Percentiles rank a stretch among this genome's conserved stretches.
These are phyloP conservation scores for Hemileccinum impolitum DNA, from an alignment of 768 basidiomycete genomes.

Conservation along the genomic window DNA sequence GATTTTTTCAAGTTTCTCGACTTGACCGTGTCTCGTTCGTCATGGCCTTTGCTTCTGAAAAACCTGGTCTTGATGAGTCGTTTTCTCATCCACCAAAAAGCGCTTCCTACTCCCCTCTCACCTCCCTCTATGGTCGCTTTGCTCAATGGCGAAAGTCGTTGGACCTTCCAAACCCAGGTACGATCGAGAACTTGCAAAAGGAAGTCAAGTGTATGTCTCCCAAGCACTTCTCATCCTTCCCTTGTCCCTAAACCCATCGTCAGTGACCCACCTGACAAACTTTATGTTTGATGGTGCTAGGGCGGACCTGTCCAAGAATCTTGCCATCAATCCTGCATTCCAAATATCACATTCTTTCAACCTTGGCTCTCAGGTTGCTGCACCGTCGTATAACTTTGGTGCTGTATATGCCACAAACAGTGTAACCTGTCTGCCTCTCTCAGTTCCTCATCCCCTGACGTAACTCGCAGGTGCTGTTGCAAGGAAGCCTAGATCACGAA, in stretches of 20 bases:
- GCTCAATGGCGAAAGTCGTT: constrained; percentile 78
- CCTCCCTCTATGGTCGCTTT: constrained; percentile 67
- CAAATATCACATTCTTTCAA: constrained; percentile 97
- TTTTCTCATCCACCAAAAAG: constrained; percentile 35
- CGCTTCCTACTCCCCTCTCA: constrained; percentile 52
- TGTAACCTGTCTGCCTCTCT: constrained; percentile 39
- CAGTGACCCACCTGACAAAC: constrained; percentile 90
- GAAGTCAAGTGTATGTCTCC: constrained; percentile 77
- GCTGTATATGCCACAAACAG: constrained; percentile 85
- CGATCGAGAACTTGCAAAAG: constrained; percentile 88
- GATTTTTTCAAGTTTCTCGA: constrained; percentile 34
- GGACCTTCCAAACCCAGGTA: constrained; percentile 87
- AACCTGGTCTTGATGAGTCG: constrained; percentile 39
- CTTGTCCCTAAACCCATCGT: background rate
- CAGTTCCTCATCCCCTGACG: constrained; percentile 20
- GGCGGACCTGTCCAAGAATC: constrained; percentile 91
- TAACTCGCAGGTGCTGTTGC: constrained; percentile 72
- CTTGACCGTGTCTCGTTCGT: constrained; percentile 18
- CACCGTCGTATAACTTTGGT: constrained; percentile 92
- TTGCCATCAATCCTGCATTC: constrained; percentile 94
- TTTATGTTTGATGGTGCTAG: constrained; percentile 97
- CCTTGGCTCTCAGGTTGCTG: constrained; percentile 78
- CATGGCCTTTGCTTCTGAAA: constrained; percentile 44
- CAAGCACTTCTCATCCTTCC: constrained; percentile 2
- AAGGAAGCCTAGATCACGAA: constrained; percentile 92